Evolutionary conservation across 169 alveolate genomes (phyloP), one percentile per base, ranked within the genome.

Genomic region (Plasmodium malariae): DNA sequence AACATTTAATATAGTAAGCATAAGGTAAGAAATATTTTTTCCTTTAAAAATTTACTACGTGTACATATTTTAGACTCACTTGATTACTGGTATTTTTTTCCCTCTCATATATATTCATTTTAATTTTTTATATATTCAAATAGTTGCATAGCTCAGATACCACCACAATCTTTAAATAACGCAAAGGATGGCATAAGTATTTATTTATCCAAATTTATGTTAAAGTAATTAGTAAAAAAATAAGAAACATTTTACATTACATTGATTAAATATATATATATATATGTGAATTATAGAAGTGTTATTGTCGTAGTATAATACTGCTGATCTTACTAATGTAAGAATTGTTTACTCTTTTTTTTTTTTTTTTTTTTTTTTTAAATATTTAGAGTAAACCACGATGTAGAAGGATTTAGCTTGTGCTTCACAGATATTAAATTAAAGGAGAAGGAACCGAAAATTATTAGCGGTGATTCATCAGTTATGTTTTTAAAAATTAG

Each of bases 141-240:
- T 17, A 74, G 88, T 36, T 74, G 88, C 26, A 28, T 74, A 21
- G 88, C 88, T 14, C 88, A 74, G n/a, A 60, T 74, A 32, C 88
- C 37, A 11, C 88, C 88, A 17, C 57, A 12, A 30, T 34, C 19
- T 26, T 6, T 74, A 28, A 51, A 74, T 34, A 57, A 60, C 14
- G 74, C 60, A 3, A 45, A 45, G 62, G 88, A 74, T 45, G 88
- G 88, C 0, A 24, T 74, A 28, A 62, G 76, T 34, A 7, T 74
- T 48, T 74, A 74, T 51, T 54, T 74, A 21, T 59, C 88, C 34
- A 57, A 74, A 12, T 74, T 74, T 74, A 74, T 74, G 88, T 51
- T 74, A 5, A 74, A 74, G 88, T 74, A 74, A 74, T n/a, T 60
- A n/a, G n/a, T n/a, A 28, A 32, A 37, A 73, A 28, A 21, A 72